These are phyloP conservation scores for Neurospora sp. DNA, from an alignment of 2,329 filamentous ascomycete genomes.

Conservation along the genomic window DNA sequence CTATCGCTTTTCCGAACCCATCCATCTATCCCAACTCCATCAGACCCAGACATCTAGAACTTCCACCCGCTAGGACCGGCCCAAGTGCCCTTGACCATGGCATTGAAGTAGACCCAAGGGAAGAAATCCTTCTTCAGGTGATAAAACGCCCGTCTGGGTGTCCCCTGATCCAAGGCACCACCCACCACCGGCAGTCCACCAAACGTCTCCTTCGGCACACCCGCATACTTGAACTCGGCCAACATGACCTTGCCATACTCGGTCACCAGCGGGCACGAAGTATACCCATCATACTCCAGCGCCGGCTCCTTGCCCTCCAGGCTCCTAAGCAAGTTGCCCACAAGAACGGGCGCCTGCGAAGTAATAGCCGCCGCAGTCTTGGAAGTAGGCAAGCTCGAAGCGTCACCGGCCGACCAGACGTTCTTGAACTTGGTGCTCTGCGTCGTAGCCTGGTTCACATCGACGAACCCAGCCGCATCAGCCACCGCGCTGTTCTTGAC, in stretches of 20 bases:
- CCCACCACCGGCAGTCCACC: slow-evolving; percentile 10
- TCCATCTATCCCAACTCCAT: neutral
- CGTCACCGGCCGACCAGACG: slow-evolving; percentile 50
- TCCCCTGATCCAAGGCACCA: slow-evolving; percentile 27
- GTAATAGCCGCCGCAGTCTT: slow-evolving; percentile 38
- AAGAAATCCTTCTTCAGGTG: slow-evolving; percentile 37
- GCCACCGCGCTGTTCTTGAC: slow-evolving; percentile 43
- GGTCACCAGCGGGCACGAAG: slow-evolving; percentile 35
- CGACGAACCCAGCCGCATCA: slow-evolving; percentile 47
- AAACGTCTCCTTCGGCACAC: slow-evolving; percentile 36
- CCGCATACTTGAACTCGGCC: slow-evolving; percentile 38
- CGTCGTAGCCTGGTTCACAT: slow-evolving; percentile 43
- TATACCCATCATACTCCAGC: slow-evolving; percentile 33
- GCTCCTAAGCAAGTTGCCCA: slow-evolving; percentile 29
- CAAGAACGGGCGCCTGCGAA: slow-evolving; percentile 32
- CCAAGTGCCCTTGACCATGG: slow-evolving; percentile 24
- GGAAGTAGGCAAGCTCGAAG: slow-evolving; percentile 47
- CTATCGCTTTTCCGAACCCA: neutral
- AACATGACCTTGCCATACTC: slow-evolving; percentile 35
- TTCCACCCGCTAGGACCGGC: slow-evolving; percentile 20
- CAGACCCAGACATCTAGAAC: neutral
- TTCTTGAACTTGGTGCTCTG: slow-evolving; percentile 45
- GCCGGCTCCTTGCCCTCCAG: slow-evolving; percentile 25
- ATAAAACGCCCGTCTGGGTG: slow-evolving; percentile 29
- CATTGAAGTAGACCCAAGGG: slow-evolving; percentile 23